phyloP scores from a whole-genome alignment of 2,329 filamentous ascomycete genomes.

The Cercospora sp. region DNA sequence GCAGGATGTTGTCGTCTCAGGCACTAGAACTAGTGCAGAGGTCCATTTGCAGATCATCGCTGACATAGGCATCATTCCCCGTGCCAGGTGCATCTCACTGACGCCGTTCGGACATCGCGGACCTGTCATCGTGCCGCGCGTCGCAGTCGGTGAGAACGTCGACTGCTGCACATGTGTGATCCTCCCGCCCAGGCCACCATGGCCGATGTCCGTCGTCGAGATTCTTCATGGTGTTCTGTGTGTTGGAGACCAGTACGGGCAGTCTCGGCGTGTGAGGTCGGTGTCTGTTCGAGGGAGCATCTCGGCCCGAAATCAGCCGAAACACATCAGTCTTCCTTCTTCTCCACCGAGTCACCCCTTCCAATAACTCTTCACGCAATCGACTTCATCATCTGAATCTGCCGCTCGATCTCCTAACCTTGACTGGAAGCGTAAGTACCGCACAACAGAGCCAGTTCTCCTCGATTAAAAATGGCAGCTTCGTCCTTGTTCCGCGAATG shows the following conservation, averaged over 20 bases:
- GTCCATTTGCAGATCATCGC: conserved; percentile 1
- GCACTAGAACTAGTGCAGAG: background rate
- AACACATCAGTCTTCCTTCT: background rate
- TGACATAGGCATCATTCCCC: background rate
- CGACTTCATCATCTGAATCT: background rate
- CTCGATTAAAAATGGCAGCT: background rate
- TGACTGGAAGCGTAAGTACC: background rate
- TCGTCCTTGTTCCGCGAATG: background rate
- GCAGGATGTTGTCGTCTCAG: background rate
- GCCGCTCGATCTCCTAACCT: background rate
- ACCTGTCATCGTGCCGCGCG: background rate
- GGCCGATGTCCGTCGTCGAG: background rate
- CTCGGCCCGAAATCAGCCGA: background rate
- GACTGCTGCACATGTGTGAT: background rate
- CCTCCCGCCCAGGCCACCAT: background rate
- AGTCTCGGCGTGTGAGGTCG: background rate
- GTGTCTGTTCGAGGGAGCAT: background rate
- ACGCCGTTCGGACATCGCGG: background rate
- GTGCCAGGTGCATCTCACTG: background rate
- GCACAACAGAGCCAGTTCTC: background rate
- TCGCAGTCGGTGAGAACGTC: background rate
- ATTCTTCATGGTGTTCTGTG: background rate
- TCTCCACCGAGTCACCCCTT: background rate
- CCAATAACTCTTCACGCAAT: background rate
- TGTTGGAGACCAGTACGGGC: background rate